A percentile compares a stretch with the other conserved stretches of the same genome.
phyloP scores from a whole-genome alignment of 495 filamentous ascomycete species.

The Penicillium coffeae region DNA sequence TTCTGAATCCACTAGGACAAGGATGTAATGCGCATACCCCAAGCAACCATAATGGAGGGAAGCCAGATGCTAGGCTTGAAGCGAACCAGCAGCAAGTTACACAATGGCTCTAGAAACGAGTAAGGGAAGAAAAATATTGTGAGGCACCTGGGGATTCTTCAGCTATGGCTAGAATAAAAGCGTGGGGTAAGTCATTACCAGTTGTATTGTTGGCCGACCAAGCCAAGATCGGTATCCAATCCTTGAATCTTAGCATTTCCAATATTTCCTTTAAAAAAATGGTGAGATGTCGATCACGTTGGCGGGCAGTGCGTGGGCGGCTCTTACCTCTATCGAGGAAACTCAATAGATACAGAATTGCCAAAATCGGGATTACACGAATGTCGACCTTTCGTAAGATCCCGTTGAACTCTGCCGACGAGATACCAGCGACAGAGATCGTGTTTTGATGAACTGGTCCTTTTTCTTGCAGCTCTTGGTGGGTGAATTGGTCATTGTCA shows the following conservation, averaged over 20 bases:
- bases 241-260: constrained; percentile 14
- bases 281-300: not conserved
- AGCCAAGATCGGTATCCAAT: not conserved
- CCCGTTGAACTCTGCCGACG: not conserved
- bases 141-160: constrained; percentile 19
- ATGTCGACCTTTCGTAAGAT: constrained; percentile 9
- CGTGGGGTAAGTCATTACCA: constrained; percentile 1
- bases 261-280: constrained; percentile 1
- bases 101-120: constrained; percentile 58
- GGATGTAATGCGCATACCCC: constrained; percentile 28
- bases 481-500: not conserved
- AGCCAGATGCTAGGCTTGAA: constrained; percentile 58
- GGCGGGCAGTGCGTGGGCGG: not conserved
- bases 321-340: constrained; percentile 9
- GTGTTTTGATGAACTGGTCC: not conserved
- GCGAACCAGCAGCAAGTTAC: constrained; percentile 61
- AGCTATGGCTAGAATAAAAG: not conserved
- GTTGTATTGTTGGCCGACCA: constrained; percentile 11
- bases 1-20: not conserved
- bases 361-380: constrained; percentile 11
- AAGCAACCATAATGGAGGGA: constrained; percentile 46
- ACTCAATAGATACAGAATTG: constrained; percentile 5
- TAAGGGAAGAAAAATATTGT: constrained; percentile 64
- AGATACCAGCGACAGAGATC: not conserved
- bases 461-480: not conserved